A percentile compares a stretch with the other conserved stretches of the same genome.
Evolutionary conservation across 1,284 basidiomycete species (phyloP).

Genomic region (Cryptococcus sp.): DNA sequence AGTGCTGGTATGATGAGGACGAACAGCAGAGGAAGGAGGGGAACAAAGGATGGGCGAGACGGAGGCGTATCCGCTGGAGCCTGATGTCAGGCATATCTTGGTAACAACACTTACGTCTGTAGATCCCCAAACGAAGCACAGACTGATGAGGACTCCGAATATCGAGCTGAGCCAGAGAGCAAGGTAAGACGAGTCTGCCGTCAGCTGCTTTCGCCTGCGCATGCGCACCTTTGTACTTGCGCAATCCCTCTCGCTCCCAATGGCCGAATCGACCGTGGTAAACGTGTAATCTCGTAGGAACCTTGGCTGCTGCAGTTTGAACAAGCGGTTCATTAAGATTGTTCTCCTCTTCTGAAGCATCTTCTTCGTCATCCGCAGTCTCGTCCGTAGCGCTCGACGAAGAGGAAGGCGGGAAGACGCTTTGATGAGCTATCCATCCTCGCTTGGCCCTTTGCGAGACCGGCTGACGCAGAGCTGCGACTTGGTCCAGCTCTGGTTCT

Average conservation of each 20-base stretch:
- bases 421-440: conserved; percentile 48
- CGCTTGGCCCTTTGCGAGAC: conserved; percentile 25
- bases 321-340: conserved; percentile 34
- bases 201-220: background rate
- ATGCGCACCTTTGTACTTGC: conserved; percentile 44
- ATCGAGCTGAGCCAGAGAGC: conserved; percentile 41
- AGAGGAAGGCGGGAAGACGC: conserved; percentile 42
- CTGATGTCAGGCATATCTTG: background rate
- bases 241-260: conserved; percentile 41
- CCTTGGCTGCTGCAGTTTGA: conserved; percentile 24
- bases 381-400: conserved; percentile 28
- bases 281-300: conserved; percentile 31
- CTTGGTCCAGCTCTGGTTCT: conserved; percentile 32
- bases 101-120: conserved; percentile 31
- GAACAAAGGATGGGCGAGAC: conserved; percentile 52
- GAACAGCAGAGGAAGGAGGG: conserved; percentile 75
- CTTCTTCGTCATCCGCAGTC: conserved; percentile 38
- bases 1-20: conserved; percentile 70
- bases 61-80: conserved; percentile 21
- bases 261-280: conserved; percentile 44
- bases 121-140: conserved; percentile 46
- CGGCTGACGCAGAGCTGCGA: conserved; percentile 19
- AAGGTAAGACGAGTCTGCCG: conserved; percentile 40
- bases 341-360: conserved; percentile 18
- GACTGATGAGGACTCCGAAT: conserved; percentile 35